These are phyloP conservation scores for Citrullus amarus DNA, from an alignment of 306 rosid species.

Conservation along the genomic window DNA sequence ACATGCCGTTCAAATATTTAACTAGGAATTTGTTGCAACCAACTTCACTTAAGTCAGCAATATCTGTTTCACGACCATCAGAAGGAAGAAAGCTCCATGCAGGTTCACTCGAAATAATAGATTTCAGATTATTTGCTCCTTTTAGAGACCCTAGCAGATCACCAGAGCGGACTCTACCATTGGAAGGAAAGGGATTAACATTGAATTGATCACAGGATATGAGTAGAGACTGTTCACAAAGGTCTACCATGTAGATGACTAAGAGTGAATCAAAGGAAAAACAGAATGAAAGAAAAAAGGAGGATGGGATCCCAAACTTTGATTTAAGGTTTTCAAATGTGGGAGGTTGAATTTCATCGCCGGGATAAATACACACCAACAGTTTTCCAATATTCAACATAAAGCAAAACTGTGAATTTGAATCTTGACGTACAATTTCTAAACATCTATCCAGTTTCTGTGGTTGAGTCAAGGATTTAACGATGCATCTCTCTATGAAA, in stretches of 20 bases:
- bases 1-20: slow-evolving; percentile 38
- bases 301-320: slow-evolving; percentile 32
- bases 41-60: slow-evolving; percentile 19
- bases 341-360: slow-evolving; percentile 36
- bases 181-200: slow-evolving; percentile 36
- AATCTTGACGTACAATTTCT: slow-evolving; percentile 23
- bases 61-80: slow-evolving; percentile 21
- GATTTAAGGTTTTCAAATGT: slow-evolving; percentile 38
- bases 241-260: slow-evolving; percentile 30
- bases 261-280: slow-evolving; percentile 38
- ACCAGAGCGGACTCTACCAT: slow-evolving; percentile 14
- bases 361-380: slow-evolving; percentile 31
- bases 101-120: slow-evolving; percentile 59
- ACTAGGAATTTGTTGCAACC: slow-evolving; percentile 29
- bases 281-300: slow-evolving; percentile 28
- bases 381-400: slow-evolving; percentile 52
- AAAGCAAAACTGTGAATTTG: slow-evolving; percentile 30
- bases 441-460: slow-evolving; percentile 25
- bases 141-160: slow-evolving; percentile 21
- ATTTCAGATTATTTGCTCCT: slow-evolving; percentile 24
- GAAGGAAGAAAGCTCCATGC: slow-evolving; percentile 33
- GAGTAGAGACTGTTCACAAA: slow-evolving; percentile 49
- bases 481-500: slow-evolving; percentile 18
- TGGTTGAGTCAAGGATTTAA: slow-evolving; percentile 22
- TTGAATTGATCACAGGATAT: slow-evolving; percentile 62